phyloP scores from a whole-genome alignment of 1,284 basidiomycete species.

The Porogramme epimiltina region DNA sequence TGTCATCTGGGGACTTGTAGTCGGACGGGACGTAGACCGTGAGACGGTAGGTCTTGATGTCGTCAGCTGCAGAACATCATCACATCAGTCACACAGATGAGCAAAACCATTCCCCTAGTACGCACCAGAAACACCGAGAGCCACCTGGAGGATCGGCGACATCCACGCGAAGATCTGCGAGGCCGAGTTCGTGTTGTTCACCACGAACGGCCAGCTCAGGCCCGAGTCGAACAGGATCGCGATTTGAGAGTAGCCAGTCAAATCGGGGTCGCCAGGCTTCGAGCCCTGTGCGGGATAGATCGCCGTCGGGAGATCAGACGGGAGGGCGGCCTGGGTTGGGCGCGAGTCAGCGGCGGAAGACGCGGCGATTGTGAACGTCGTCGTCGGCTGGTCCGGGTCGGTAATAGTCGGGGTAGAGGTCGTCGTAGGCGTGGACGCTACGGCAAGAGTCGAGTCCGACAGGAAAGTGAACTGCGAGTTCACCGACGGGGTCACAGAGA shows the following conservation, averaged over 20 bases:
- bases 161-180: constrained; percentile 67
- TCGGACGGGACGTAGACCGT: constrained; percentile 57
- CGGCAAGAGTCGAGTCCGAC: constrained; percentile 23
- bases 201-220: constrained; percentile 69
- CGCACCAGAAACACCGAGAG: constrained; percentile 50
- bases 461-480: constrained; percentile 25
- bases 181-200: constrained; percentile 43
- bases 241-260: constrained; percentile 48
- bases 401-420: constrained; percentile 27
- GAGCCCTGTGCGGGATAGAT: constrained; percentile 52
- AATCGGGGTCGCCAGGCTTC: constrained; percentile 27
- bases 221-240: constrained; percentile 57
- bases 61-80: constrained; percentile 25
- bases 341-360: constrained; percentile 30
- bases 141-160: constrained; percentile 51
- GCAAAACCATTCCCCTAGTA: not conserved
- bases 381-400: constrained; percentile 56
- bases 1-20: constrained; percentile 52
- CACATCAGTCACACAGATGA: not conserved
- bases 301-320: constrained; percentile 55
- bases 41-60: constrained; percentile 59
- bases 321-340: constrained; percentile 47
- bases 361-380: constrained; percentile 38
- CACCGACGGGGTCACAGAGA: constrained; percentile 23
- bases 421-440: constrained; percentile 23